Conservation (phyloP, 1,139 yeast genomes). For the Kluyveromyces sp. region DNA sequence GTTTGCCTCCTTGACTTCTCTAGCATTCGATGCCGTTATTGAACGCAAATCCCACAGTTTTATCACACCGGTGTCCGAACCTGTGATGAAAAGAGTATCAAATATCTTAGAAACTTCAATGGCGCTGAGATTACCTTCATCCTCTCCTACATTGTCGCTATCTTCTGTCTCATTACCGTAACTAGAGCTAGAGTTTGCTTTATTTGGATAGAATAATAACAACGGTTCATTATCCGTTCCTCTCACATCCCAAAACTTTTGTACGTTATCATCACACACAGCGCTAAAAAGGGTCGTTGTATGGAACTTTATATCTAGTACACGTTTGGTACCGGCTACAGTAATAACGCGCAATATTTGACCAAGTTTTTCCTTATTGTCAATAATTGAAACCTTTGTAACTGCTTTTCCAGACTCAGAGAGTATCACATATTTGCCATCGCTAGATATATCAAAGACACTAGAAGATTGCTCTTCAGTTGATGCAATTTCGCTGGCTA, state of each 20-base stretch:
- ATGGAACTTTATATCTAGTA: conserved; percentile 26
- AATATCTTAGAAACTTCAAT: conserved; percentile 22
- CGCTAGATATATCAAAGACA: conserved; percentile 26
- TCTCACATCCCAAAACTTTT: conserved; percentile 29
- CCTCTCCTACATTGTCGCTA: not conserved
- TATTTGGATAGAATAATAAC: conserved; percentile 12
- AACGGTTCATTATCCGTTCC: conserved; percentile 18
- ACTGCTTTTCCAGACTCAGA: conserved; percentile 25
- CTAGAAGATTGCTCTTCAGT: conserved; percentile 15
- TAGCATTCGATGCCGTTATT: conserved; percentile 20
- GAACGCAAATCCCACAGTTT: conserved; percentile 31
- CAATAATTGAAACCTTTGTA: conserved; percentile 22
- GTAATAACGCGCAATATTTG: conserved; percentile 20
- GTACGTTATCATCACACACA: conserved; percentile 26
- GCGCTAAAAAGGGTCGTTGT: conserved; percentile 26
- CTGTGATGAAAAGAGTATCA: conserved; percentile 26
- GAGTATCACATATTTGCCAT: conserved; percentile 22
- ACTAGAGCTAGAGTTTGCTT: not conserved
- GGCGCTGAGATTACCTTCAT: conserved; percentile 23
- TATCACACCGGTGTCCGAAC: conserved; percentile 27
- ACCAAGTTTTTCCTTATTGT: conserved; percentile 26
- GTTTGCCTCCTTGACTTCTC: conserved; percentile 23
- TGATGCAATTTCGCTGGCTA: conserved; percentile 16
- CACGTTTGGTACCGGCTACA: conserved; percentile 25
- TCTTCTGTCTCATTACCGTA: not conserved